Base-by-base conservation (phyloP, 2,329 filamentous ascomycete species). In the Fusarium mexicanum region DNA sequence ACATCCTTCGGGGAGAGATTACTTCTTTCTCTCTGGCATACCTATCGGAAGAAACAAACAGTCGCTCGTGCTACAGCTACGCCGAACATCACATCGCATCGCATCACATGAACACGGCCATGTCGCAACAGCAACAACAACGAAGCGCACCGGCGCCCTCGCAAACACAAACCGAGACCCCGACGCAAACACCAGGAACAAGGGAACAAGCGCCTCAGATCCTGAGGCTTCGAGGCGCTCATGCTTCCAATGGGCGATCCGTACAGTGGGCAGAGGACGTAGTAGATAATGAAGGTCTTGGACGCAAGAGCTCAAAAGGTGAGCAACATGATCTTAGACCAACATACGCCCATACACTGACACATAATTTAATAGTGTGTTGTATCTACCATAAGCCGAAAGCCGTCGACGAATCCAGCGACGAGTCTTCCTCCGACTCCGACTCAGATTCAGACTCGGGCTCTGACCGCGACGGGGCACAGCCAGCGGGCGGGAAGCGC, bases 341-440 rank as follows among this genome's bases (percentile, higher is more conserved):
- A n/a, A 22, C 43, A 33, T 33, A 20, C 51, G 16, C 33, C 8
- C 43, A 38, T 6, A 16, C 48, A 33, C 47, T 67, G 68, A 69
- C 51, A 58, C 33, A 58, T 24, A 12, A 17, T 24, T 24, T 6
- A 20, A 24, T 71, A 97, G 96, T 98, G n/a, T 99, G 96, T 88
- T 99, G 96, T 83, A 99, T 99, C 83, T 99, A 98, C 85, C 96
- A 98, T 85, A 93, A 93, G 69, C 92, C 94, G 12, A 93, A 92
- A 76, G 90, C 88, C 17, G 91, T 94, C 8, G 94, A 93, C 81
- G 96, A 98, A 82, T 96, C 93, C 38, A 95, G 92, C 75, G 90
- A 91, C 74, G 90, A 92, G 58, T 90, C 89, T 7, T 90, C 86
- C 20, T 88, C 87, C 29, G 91, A 90, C 20, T 87, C 87, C 1